These are phyloP conservation scores for Fusarium continuum DNA, from an alignment of 2,329 filamentous ascomycete species.

Conservation along the genomic window DNA sequence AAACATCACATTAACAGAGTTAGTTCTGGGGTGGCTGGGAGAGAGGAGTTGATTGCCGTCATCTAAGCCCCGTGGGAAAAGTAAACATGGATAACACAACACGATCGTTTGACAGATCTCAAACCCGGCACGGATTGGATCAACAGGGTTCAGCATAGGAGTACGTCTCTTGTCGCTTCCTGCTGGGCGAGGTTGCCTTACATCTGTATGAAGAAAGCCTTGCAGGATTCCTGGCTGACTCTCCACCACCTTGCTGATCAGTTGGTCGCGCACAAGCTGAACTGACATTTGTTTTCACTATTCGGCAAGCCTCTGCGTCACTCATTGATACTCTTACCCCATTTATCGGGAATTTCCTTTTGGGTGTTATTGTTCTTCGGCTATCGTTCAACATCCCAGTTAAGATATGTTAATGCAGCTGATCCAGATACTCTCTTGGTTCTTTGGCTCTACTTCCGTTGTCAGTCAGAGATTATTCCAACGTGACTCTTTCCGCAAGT, in stretches of 20 bases:
- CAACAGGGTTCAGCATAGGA: constrained; percentile 17
- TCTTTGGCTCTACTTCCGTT: constrained; percentile 7
- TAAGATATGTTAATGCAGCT: constrained; percentile 7
- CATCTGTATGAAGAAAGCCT: constrained; percentile 13
- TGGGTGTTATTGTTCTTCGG: no score
- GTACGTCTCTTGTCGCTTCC: constrained; percentile 9
- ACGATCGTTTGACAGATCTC: constrained; percentile 34
- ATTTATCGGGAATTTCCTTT: constrained; percentile 8
- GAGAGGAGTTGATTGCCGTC: constrained; percentile 4
- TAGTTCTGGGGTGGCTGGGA: background rate
- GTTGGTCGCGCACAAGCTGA: constrained; percentile 20
- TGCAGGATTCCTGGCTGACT: constrained; percentile 11
- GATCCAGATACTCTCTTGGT: background rate
- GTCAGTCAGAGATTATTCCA: constrained; percentile 2
- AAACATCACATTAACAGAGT: background rate
- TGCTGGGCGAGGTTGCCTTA: constrained; percentile 8
- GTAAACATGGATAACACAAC: constrained; percentile 19
- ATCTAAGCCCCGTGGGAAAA: constrained; percentile 8
- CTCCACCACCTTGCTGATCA: constrained; percentile 14
- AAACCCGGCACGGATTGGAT: constrained; percentile 9
- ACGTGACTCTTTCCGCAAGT: background rate
- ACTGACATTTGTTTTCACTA: constrained; percentile 1
- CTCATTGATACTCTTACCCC: background rate
- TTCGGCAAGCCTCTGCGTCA: constrained; percentile 1
- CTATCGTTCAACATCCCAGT: constrained; percentile 3